Base-by-base conservation (phyloP, 1,284 basidiomycete genomes). In the Mycena citricolor region DNA sequence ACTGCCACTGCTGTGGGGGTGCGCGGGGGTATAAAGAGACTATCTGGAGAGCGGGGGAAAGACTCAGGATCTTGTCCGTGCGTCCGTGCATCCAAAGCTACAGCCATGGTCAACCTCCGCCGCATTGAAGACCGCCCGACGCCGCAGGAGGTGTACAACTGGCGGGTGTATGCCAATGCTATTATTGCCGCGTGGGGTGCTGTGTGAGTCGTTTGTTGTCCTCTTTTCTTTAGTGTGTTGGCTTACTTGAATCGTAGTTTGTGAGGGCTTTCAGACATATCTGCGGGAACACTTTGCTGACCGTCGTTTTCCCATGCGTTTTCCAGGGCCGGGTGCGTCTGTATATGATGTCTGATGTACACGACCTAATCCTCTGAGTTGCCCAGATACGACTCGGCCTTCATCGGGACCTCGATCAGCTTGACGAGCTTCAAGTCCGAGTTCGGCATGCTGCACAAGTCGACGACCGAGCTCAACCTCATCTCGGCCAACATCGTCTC, bases 401-500 rank as follows among this genome's bases (percentile, higher is more conserved):
- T 76, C 53, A 68, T 75, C 45, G 73, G 71, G 2, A 65, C 61
- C 7, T 63, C 64, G 0, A 56, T 76, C 32, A 65, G 70, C 22
- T 61, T 76, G 8, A 52, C 62, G 1, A 69, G 67, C n/a, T 77
- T 77, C 61, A 65, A 66, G 40, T 47, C 49, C 16, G 67, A 69
- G 28, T 74, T 77, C 52, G 63, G 64, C 3, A 61, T 70, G n/a
- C 55, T 57, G 19, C 55, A 54, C 2, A 62, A 66, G 49, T 58
- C 59, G n/a, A 57, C 65, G 0, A 47, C 48, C 2, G 50, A 67
- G 38, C 58, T 67, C 38, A 64, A 67, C 24, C 42, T 61, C 25
- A 63, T 68, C 31, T 68, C 65, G 5, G 68, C 69, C 8, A 75
- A 76, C 54, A 67, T 75, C 21, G 70, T 74, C 8, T 72, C 72